Conservation (phyloP, 352 stramenopile genomes). For the Thalassiosira hispida region DNA sequence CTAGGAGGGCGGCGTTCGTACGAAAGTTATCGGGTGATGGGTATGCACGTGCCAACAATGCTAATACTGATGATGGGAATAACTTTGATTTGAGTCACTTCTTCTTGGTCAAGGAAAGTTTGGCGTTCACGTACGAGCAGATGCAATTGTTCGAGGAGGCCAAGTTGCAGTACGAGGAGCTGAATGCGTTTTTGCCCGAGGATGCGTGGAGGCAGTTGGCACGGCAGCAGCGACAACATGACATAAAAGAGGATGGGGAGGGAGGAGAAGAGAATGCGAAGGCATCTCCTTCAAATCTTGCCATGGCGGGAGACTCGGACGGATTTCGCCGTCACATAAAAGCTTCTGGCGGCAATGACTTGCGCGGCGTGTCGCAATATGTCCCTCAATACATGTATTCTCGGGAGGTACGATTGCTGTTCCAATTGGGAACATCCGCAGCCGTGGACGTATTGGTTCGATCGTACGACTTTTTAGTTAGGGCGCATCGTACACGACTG, state of each 20-base stretch:
- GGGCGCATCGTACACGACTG: conserved; percentile 33
- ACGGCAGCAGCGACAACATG: conserved; percentile 3
- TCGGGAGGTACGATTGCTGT: conserved; percentile 66
- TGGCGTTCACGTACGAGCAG: conserved; percentile 83
- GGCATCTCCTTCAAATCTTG: conserved; percentile 41
- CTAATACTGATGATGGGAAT: not conserved
- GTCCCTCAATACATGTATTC: conserved; percentile 73
- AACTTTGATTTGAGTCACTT: conserved; percentile 77
- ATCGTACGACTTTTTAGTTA: conserved; percentile 43
- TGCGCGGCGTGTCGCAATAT: conserved; percentile 55
- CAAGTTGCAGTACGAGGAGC: conserved; percentile 82
- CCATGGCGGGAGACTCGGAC: conserved; percentile 55
- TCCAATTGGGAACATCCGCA: conserved; percentile 55
- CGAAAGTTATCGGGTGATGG: conserved; percentile 30
- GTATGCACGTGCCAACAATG: not conserved
- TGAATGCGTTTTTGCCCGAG: conserved; percentile 57
- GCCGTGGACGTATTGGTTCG: conserved; percentile 60
- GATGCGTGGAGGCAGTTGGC: conserved; percentile 43
- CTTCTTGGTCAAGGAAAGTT: conserved; percentile 83
- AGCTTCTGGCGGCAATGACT: conserved; percentile 40
- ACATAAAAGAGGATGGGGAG: conserved; percentile 4
- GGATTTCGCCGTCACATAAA: conserved; percentile 66
- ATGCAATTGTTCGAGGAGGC: conserved; percentile 78
- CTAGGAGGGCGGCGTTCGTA: conserved; percentile 46
- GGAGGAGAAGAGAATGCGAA: conserved; percentile 10